phyloP scores from a whole-genome alignment of 345 rosid genomes.

The Moricandia moricandioides region DNA sequence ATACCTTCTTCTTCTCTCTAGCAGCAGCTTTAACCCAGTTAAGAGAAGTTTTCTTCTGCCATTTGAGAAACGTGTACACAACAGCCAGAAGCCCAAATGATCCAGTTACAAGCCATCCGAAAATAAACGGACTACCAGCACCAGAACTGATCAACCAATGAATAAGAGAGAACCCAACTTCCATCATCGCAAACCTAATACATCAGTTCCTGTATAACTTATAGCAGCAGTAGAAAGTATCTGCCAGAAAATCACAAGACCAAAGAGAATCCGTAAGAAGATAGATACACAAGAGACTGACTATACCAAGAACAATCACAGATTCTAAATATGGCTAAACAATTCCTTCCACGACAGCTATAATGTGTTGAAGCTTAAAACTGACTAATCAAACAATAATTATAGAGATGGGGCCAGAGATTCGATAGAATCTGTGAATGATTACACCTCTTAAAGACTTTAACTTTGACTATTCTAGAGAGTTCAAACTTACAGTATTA shows the following conservation, averaged over 20 bases:
- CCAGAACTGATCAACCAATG: constrained; percentile 41
- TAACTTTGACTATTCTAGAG: too few species aligned
- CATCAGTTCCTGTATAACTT: background rate
- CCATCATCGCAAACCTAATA: constrained; percentile 44
- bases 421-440: too few species aligned
- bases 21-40: constrained; percentile 71
- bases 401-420: too few species aligned
- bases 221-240: background rate
- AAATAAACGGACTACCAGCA: constrained; percentile 38
- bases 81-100: constrained; percentile 45
- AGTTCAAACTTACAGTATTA: too few species aligned
- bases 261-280: constrained; percentile 11
- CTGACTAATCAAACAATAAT: too few species aligned
- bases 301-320: constrained; percentile 10
- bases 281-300: background rate
- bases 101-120: constrained; percentile 53
- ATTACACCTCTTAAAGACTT: too few species aligned
- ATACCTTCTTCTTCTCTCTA: constrained; percentile 50
- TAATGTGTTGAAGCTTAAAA: too few species aligned
- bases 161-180: constrained; percentile 39
- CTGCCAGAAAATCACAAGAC: constrained; percentile 7
- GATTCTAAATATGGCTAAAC: background rate
- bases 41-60: constrained; percentile 56
- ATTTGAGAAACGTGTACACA: constrained; percentile 48
- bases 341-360: background rate